Evolutionary conservation across 225 moss, liverwort and hornwort genomes (phyloP).

Genomic region (Physcomitrellopsis africana): DNA sequence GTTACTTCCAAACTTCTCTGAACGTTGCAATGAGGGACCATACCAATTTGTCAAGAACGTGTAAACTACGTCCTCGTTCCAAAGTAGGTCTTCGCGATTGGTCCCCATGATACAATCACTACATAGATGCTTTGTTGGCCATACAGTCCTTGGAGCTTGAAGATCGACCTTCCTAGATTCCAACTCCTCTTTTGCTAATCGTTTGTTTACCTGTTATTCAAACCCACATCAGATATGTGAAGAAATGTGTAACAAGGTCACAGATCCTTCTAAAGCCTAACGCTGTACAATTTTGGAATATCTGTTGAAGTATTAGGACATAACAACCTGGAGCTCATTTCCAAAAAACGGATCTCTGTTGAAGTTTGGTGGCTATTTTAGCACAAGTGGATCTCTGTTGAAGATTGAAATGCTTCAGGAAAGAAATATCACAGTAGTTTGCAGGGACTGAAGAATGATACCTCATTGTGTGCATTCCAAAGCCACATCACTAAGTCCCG

Average conservation of each 20-base stretch:
- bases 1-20: constrained; percentile 7
- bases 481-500: constrained; percentile 87
- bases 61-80: constrained; percentile 80
- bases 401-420: constrained; percentile 3
- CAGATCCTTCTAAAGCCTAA: constrained; percentile 1
- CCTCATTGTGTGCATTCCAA: constrained; percentile 97
- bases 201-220: constrained; percentile 70
- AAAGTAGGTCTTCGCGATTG: constrained; percentile 56
- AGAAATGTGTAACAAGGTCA: not conserved
- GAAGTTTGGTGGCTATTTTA: too few relatives aligned
- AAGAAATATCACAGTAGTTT: not conserved
- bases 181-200: constrained; percentile 65
- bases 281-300: constrained; percentile 7
- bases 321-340: too few relatives aligned
- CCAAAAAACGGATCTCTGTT: too few relatives aligned
- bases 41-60: constrained; percentile 75
- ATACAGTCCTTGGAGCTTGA: constrained; percentile 55
- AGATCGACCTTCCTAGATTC: constrained; percentile 37
- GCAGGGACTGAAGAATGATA: constrained; percentile 28
- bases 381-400: too few relatives aligned
- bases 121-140: constrained; percentile 81
- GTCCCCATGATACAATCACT: constrained; percentile 51
- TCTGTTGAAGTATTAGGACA: too few relatives aligned
- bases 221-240: constrained; percentile 21
- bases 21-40: constrained; percentile 58